Conservation (phyloP, 306 rosid species). For the Mimosa bimucronata region DNA sequence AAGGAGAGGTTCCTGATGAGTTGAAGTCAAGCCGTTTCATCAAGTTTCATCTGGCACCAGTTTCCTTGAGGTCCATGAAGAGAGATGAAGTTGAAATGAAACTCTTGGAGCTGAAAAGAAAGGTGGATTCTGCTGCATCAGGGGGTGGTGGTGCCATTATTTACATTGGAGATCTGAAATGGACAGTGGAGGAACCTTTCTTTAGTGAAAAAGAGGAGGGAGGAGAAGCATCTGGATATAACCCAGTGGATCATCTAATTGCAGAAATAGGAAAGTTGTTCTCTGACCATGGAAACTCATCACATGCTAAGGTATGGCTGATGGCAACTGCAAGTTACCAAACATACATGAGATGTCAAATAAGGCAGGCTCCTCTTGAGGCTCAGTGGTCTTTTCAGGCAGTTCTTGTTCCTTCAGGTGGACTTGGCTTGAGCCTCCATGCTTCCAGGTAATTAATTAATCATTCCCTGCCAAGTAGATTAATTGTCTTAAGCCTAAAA, state of each 20-base stretch:
- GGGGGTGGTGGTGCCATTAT: conserved; percentile 52
- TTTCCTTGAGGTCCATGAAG: conserved; percentile 62
- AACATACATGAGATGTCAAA: conserved; percentile 80
- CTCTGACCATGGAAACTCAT: conserved; percentile 44
- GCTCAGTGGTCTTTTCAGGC: conserved; percentile 82
- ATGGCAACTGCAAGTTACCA: conserved; percentile 76
- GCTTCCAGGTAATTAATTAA: conserved; percentile 62
- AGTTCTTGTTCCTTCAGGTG: conserved; percentile 85
- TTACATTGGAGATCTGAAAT: conserved; percentile 70
- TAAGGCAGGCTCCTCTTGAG: conserved; percentile 81
- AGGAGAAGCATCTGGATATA: conserved; percentile 46
- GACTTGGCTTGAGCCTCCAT: conserved; percentile 78
- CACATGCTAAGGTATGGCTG: conserved; percentile 62
- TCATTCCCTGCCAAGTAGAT: conserved; percentile 6
- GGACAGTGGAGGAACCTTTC: conserved; percentile 47
- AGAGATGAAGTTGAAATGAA: conserved; percentile 65
- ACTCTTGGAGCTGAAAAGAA: conserved; percentile 57
- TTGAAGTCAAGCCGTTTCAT: conserved; percentile 56
- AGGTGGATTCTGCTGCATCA: conserved; percentile 47
- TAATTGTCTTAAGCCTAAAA: not conserved
- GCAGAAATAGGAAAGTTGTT: conserved; percentile 68
- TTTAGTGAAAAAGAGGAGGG: conserved; percentile 42
- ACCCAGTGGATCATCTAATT: conserved; percentile 66
- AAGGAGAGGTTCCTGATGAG: conserved; percentile 70
- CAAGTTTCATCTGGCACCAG: conserved; percentile 55